Base-by-base conservation (phyloP, 371 early-diverging fungal genomes). In the Mortierella sp. region DNA sequence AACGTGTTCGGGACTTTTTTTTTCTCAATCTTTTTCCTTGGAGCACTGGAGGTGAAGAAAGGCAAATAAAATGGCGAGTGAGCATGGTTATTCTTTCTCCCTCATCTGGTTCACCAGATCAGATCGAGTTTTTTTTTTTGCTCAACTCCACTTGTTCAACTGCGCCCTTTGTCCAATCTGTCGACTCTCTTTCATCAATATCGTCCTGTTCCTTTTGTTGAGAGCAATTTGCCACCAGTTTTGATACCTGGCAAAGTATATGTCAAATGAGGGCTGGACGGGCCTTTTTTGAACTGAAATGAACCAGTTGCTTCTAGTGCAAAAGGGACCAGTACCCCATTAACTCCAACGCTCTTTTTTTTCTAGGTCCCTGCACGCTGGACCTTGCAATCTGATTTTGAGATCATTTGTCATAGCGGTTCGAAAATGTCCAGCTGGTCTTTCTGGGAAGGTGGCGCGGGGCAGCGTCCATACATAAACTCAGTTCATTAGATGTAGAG, bases 171-270 rank as follows among this genome's bases (percentile, higher is more conserved):
- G 31, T 59, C 16, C 26, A 31, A 1, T 16, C 34, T 31, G 59
- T 59, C 59, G 59, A 59, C 59, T 59, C 16, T 59, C 59, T 54
- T 26, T 9, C n/a, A 55, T 55, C 14, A 13, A 46, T 46, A 11
- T 46, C 48, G 13, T 9, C 13, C 53, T 24, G 10, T 26, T 57
- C 4, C n/a, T n/a, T 13, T 59, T 59, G 59, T 59, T 64, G 64
- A 37, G 64, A 64, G 64, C 64, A 37, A 64, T 64, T 64, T 64
- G 64, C 64, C 64, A 64, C 64, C 61, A 19, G 24, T 13, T 11
- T 14, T 14, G 0, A 61, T 34, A 6, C 40, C 8, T 37, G 34
- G 9, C 59, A 9, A 34, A 1, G 34, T 64, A 34, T 37, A 64
- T 37, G 8, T 14, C 16, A 5, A 37, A 4, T 5, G 64, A 64